Evolutionary conservation across 1,284 basidiomycete species (phyloP), one percentile per base, ranked within the genome.

Genomic region (Amylostereum areolatum): DNA sequence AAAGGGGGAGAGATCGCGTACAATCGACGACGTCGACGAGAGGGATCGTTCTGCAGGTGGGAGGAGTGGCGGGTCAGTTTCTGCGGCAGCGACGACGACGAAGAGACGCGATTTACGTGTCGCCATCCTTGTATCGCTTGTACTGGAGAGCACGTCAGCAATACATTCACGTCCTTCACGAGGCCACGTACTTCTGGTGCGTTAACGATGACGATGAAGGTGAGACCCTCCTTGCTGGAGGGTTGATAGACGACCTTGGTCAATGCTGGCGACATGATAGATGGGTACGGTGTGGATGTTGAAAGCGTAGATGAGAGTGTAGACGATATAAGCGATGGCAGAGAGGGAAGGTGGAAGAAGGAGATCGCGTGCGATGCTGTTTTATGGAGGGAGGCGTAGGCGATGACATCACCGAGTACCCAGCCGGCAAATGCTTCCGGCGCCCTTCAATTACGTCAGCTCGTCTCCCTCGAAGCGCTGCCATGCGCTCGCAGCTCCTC

Each of bases 181-280:
- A 41, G 29, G 45, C 29, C 29, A 59, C 72, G 43, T 57, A 90
- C 88, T 77, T 85, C 78, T 39, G 63, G 70, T 5, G 72, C 72
- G 64, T 90, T 78, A 37, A 91, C 83, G 54, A 89, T 74, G 62
- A 83, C 66, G 46, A 73, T 77, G 68, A 69, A 91, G 65, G 86
- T 82, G 48, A 87, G 81, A n/a, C 80, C 82, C 10, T 78, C 77
- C 55, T 83, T 78, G 46, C 77, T 59, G 55, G 83, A 79, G 31
- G 85, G 85, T 67, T 89, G 87, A 74, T 87, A 91, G 57, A 89
- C 70, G 61, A 91, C 77, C 70, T 85, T 84, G 47, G 77, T 79
- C 12, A 43, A 27, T 11, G 41, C 28, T 18, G 41, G 9, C 10
- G 32, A 25, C 46, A 47, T 35, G 12, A 18, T 24, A 28, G 27